These are phyloP conservation scores for Clathrus columnatus DNA, from an alignment of 768 basidiomycete genomes.

Conservation along the genomic window DNA sequence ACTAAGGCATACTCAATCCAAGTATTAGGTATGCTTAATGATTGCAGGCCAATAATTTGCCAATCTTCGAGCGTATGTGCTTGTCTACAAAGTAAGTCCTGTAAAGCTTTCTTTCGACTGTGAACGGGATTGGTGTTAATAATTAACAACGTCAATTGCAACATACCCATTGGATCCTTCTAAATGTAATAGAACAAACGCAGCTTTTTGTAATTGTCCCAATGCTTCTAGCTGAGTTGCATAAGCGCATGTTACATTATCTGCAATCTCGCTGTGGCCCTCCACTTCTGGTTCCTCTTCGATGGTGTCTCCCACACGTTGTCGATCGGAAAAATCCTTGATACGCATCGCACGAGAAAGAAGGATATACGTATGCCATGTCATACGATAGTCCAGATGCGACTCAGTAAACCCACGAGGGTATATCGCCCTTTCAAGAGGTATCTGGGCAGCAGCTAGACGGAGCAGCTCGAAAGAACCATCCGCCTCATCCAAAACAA, in stretches of 20 bases:
- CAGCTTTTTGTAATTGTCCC: constrained; percentile 77
- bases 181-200: constrained; percentile 84
- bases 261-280: constrained; percentile 78
- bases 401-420: constrained; percentile 70
- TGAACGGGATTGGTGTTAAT: constrained; percentile 1
- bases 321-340: constrained; percentile 82
- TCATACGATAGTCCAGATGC: constrained; percentile 70
- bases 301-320: background rate
- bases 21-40: constrained; percentile 62
- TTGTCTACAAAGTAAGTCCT: constrained; percentile 67
- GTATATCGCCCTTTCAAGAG: constrained; percentile 54
- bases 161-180: constrained; percentile 72
- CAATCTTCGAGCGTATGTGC: constrained; percentile 62
- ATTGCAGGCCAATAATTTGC: constrained; percentile 60
- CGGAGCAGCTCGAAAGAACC: constrained; percentile 76
- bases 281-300: constrained; percentile 36
- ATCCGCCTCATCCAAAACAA: constrained; percentile 38
- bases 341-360: constrained; percentile 74
- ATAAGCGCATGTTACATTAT: constrained; percentile 74
- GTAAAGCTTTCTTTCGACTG: constrained; percentile 78
- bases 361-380: constrained; percentile 91
- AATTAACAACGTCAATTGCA: background rate
- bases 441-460: constrained; percentile 63
- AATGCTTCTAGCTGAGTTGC: constrained; percentile 77
- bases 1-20: constrained; percentile 95